phyloP scores from a whole-genome alignment of 2,329 filamentous ascomycete genomes.

The Pseudogymnoascus sp. region DNA sequence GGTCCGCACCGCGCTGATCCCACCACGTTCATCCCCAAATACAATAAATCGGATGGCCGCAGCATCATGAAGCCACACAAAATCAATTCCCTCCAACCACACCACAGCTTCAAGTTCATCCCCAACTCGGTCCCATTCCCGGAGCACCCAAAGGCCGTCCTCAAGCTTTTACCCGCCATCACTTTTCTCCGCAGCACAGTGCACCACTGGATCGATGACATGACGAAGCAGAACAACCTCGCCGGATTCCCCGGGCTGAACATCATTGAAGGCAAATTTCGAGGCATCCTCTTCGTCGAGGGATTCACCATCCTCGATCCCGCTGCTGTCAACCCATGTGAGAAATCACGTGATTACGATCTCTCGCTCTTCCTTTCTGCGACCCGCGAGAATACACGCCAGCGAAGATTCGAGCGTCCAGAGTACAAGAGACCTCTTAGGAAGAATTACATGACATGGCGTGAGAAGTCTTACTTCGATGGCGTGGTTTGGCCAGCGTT shows the following conservation, averaged over 20 bases:
- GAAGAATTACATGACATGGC: background rate
- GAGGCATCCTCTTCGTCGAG: background rate
- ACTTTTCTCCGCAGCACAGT: background rate
- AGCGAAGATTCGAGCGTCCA: background rate
- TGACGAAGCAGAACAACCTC: background rate
- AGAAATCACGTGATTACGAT: background rate
- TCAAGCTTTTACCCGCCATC: background rate
- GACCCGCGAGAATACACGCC: background rate
- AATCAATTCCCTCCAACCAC: background rate
- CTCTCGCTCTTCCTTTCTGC: background rate
- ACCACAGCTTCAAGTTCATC: background rate
- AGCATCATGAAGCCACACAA: background rate
- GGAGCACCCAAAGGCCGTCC: background rate
- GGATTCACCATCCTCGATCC: background rate
- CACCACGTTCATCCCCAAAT: background rate
- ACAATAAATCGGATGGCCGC: too few relatives aligned
- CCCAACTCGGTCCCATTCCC: background rate
- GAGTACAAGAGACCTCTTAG: background rate
- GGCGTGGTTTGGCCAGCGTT: background rate
- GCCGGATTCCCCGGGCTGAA: background rate
- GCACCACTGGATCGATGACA: background rate
- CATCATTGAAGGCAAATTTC: background rate
- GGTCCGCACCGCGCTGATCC: too few relatives aligned
- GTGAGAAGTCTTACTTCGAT: background rate
- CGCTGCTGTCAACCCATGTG: too few relatives aligned